Conservation (phyloP, 2,329 filamentous ascomycete genomes). For the Penicillium hesseltinei region DNA sequence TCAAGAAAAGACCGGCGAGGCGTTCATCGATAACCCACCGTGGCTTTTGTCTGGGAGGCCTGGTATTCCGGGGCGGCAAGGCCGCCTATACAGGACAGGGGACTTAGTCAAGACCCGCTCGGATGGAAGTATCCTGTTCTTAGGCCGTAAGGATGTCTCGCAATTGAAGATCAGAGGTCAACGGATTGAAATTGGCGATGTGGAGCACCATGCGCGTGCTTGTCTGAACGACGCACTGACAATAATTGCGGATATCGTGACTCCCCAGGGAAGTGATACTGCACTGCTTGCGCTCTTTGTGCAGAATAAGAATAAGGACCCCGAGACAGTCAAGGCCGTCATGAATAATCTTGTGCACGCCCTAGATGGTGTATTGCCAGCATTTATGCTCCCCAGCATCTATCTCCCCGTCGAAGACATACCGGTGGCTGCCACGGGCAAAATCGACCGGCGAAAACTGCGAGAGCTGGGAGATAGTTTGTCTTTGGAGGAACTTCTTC, state of each 20-base stretch:
- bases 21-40: background rate
- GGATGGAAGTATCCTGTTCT: background rate
- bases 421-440: background rate
- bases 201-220: background rate
- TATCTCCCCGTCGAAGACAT: background rate
- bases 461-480: background rate
- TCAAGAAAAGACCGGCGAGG: background rate
- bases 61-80: background rate
- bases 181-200: background rate
- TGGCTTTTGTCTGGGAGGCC: background rate
- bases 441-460: background rate
- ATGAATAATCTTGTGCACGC: background rate
- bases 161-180: slow-evolving; percentile 1
- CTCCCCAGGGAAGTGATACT: background rate
- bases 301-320: background rate
- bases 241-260: background rate
- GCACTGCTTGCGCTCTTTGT: background rate
- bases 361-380: background rate
- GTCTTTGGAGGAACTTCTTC: background rate
- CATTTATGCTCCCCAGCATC: background rate
- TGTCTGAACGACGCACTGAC: background rate
- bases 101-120: background rate
- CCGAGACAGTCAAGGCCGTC: background rate
- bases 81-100: background rate
- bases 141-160: background rate